Percentiles rank a stretch among this genome's conserved stretches.
phyloP scores from a whole-genome alignment of 441 rosid species.

The Erodium trifolium region DNA sequence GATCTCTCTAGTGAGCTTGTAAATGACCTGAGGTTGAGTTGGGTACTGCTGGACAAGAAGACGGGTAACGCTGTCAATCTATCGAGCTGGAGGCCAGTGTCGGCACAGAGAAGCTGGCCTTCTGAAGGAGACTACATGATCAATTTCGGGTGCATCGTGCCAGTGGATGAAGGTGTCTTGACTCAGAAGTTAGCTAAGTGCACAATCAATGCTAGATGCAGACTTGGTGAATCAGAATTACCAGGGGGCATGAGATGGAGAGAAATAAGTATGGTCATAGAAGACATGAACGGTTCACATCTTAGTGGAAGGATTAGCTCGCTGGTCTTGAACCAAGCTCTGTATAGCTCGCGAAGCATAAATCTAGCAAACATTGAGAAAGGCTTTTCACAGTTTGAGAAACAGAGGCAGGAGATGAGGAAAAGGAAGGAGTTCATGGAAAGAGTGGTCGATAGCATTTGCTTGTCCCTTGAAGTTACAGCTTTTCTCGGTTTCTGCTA shows the following conservation, averaged over 20 bases:
- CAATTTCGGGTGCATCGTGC: conserved; percentile 26
- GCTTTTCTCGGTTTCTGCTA: conserved; percentile 16
- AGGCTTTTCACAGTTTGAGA: too few species aligned
- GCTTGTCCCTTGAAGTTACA: too few species aligned
- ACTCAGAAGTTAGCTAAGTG: conserved; percentile 23
- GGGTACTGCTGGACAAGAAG: conserved; percentile 31
- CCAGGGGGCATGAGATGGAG: conserved; percentile 14
- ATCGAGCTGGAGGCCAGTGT: conserved; percentile 31
- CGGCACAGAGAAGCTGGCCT: conserved; percentile 20
- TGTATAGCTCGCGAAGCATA: conserved; percentile 15
- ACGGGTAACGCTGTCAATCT: conserved; percentile 29
- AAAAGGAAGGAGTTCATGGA: background rate
- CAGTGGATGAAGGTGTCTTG: conserved; percentile 20
- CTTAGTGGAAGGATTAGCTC: conserved; percentile 17
- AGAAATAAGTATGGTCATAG: conserved; percentile 24
- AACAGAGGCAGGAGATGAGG: too few species aligned
- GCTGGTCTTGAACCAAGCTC: conserved; percentile 25
- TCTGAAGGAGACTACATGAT: conserved; percentile 14
- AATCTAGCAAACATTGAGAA: too few species aligned
- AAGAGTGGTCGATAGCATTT: conserved; percentile 1
- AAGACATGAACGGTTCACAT: conserved; percentile 24
- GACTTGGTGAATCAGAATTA: conserved; percentile 6
- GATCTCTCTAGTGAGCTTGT: conserved; percentile 16
- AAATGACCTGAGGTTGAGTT: conserved; percentile 26
- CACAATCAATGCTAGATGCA: conserved; percentile 22